A percentile compares a stretch with the other conserved stretches of the same genome.
These are phyloP conservation scores for Zarea fungicola DNA, from an alignment of 2,329 filamentous ascomycete genomes.

Conservation along the genomic window DNA sequence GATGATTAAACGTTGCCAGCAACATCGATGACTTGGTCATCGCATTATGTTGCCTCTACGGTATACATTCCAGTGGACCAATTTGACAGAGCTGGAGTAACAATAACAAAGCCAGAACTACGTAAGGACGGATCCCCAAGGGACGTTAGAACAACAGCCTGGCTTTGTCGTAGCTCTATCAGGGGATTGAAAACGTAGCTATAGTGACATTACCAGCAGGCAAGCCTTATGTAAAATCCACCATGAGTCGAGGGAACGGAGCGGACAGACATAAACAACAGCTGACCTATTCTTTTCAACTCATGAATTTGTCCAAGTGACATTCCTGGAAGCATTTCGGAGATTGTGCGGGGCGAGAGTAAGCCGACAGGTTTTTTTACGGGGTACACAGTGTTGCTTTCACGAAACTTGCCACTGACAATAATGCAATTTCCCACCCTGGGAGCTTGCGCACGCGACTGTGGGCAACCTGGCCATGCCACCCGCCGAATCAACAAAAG, in stretches of 20 bases:
- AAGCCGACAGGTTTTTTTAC: slow-evolving; percentile 54
- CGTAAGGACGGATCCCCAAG: slow-evolving; percentile 56
- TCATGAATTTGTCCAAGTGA: slow-evolving; percentile 72
- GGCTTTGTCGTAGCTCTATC: slow-evolving; percentile 69
- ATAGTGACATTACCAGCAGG: slow-evolving; percentile 84
- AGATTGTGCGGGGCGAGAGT: slow-evolving; percentile 49
- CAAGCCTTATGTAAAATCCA: slow-evolving; percentile 29
- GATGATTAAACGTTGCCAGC: too few species aligned
- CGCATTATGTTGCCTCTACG: slow-evolving; percentile 75
- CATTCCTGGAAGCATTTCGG: slow-evolving; percentile 45
- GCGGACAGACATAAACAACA: slow-evolving; percentile 24
- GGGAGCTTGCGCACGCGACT: slow-evolving; percentile 61
- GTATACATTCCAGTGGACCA: slow-evolving; percentile 85
- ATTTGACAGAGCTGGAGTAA: slow-evolving; percentile 84
- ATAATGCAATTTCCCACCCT: slow-evolving; percentile 81
- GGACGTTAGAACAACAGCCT: slow-evolving; percentile 42
- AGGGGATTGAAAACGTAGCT: slow-evolving; percentile 80
- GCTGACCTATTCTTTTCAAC: slow-evolving; percentile 87
- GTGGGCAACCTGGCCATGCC: slow-evolving; percentile 31
- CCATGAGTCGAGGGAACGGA: background rate
- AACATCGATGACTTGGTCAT: slow-evolving; percentile 61
- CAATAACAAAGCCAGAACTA: slow-evolving; percentile 77
- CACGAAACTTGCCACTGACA: slow-evolving; percentile 81
- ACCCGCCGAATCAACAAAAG: slow-evolving; percentile 18
- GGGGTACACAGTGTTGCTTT: slow-evolving; percentile 77